These are phyloP conservation scores for Nicotiana attenuata DNA, from an alignment of 257 asterid species.

Conservation along the genomic window DNA sequence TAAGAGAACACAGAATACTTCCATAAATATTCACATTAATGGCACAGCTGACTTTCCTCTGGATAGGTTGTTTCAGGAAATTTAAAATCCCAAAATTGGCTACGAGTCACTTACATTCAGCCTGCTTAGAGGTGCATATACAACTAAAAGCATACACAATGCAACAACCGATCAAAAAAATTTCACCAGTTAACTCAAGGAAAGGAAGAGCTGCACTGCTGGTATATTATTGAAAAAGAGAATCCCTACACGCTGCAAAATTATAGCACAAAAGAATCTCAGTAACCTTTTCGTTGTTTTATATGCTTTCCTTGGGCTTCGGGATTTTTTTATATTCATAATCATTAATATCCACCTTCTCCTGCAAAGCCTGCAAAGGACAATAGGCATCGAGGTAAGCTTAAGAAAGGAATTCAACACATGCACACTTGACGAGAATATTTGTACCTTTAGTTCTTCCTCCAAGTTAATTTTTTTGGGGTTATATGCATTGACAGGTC, in stretches of 20 bases:
- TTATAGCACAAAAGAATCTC: not conserved
- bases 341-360: constrained; percentile 65
- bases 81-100: not conserved
- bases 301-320: constrained; percentile 46
- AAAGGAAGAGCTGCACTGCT: not conserved
- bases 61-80: not conserved
- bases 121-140: not conserved
- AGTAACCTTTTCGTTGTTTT: constrained; percentile 22
- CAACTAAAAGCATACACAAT: not conserved
- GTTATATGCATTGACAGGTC: constrained; percentile 71
- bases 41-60: no score
- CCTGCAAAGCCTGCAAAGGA: constrained; percentile 59
- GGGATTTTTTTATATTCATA: constrained; percentile 91
- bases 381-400: not conserved
- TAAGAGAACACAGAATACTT: not conserved
- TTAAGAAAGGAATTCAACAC: not conserved
- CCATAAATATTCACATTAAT: not conserved
- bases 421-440: not conserved
- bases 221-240: not conserved
- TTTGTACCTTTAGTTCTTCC: constrained; percentile 77
- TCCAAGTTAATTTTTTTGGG: constrained; percentile 74
- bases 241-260: constrained; percentile 7
- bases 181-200: not conserved
- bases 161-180: not conserved
- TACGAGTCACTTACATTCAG: not conserved